Percentiles rank a stretch among this genome's conserved stretches.
These are phyloP conservation scores for Monilinia laxa DNA, from an alignment of 2,329 filamentous ascomycete species.

Conservation along the genomic window DNA sequence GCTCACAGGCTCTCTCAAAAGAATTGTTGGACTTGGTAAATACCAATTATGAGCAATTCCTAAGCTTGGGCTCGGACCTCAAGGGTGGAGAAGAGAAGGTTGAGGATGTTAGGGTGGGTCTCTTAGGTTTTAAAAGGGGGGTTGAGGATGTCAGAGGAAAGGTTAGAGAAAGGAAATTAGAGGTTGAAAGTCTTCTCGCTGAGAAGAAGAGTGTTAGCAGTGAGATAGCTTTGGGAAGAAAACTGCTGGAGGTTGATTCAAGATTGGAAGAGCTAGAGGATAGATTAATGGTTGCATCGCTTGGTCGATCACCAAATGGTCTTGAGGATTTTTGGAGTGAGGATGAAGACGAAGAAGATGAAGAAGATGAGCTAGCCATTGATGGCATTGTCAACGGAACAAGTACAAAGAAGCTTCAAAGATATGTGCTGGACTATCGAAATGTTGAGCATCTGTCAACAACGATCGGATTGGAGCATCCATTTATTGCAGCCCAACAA, in stretches of 20 bases:
- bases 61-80: slow-evolving; percentile 77
- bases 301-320: slow-evolving; percentile 34
- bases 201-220: slow-evolving; percentile 65
- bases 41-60: slow-evolving; percentile 87
- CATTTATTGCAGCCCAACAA: slow-evolving; percentile 60
- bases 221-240: slow-evolving; percentile 60
- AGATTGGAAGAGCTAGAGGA: slow-evolving; percentile 63
- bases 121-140: slow-evolving; percentile 82
- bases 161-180: slow-evolving; percentile 62
- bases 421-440: slow-evolving; percentile 58
- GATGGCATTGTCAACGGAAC: slow-evolving; percentile 38
- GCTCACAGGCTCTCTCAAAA: slow-evolving; percentile 74
- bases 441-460: slow-evolving; percentile 53
- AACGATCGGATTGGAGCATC: slow-evolving; percentile 56
- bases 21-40: slow-evolving; percentile 96
- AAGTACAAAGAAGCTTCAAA: slow-evolving; percentile 46
- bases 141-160: slow-evolving; percentile 69
- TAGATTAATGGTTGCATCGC: slow-evolving; percentile 54
- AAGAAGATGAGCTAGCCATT: slow-evolving; percentile 37
- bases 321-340: slow-evolving; percentile 40
- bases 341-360: slow-evolving; percentile 44
- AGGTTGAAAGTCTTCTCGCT: slow-evolving; percentile 61
- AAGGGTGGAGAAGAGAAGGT: slow-evolving; percentile 87
- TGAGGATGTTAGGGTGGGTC: slow-evolving; percentile 82
- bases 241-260: slow-evolving; percentile 67